Evolutionary conservation across 1,284 basidiomycete genomes (phyloP), one percentile per base, ranked within the genome.

Genomic region (Pisolithus thermaeus): DNA sequence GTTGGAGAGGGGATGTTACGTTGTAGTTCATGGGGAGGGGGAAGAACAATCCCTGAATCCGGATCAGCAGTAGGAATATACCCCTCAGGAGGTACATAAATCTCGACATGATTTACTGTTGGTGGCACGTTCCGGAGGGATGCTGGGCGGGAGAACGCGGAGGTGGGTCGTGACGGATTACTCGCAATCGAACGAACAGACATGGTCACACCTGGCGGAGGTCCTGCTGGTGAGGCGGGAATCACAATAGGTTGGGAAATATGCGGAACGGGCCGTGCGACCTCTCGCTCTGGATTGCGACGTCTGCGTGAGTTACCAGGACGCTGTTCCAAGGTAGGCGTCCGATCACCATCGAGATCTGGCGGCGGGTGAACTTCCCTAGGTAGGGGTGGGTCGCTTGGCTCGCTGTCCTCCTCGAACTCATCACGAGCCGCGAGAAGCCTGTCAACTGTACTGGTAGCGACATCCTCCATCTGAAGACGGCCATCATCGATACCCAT

Each of bases 1-100:
- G 64, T 56, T 5, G 67, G 62, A 36, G 65, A 69, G 27, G 65
- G 54, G 30, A 65, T 52, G 37, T 3, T 49, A 40, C 61, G 65
- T 1, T 58, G 56, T 11, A 67, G 38, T 37, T 56, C 67, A 20
- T 70, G 60, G 7, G 65, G 65, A 4, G 64, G 64, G 20, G 68
- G 65, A 30, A 70, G 65, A 14, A 49, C 39, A 7, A 70, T 67
- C 9, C 50, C 50, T 18, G 56, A 54, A n/a, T 54, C 49, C 3
- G 51, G 32, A n/a, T 66, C 62, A 4, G 53, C 53, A 2, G 40
- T 56, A 3, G 65, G 65, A 46, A 67, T 70, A 41, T 52, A 67
- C 3, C 50, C 50, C 12, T 67, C 65, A 0, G 65, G 65, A 14
- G 47, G 67, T 38, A 62, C 9, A 18, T 51, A 51, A 1, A 52